Evolutionary conservation across 768 basidiomycete genomes (phyloP), one percentile per base, ranked within the genome.

Genomic region (Hygrophorus pudorinus): DNA sequence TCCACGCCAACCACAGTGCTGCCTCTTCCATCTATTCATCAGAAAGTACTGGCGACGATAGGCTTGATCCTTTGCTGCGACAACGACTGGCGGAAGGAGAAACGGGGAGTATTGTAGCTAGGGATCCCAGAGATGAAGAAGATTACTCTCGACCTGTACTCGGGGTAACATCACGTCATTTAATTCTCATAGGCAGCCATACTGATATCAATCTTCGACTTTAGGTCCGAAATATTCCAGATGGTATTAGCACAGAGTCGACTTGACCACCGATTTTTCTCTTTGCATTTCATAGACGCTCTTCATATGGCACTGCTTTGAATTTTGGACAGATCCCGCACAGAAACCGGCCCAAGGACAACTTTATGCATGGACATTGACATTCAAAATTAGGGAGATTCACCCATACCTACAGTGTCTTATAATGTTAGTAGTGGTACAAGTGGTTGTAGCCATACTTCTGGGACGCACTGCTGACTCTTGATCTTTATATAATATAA

Each of bases 81-180:
- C 58, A 62, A 47, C 54, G 68, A 38, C 46, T 64, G 53, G 52
- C 56, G 48, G 49, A 51, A 31, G 48, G 43, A 28, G 47, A 51
- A 4, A 30, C 36, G 16, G 47, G 37, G 34, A 52, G 53, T 20
- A 55, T 51, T 27, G 59, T 59, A 13, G 53, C 56, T 24, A 51
- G 52, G 47, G 66, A 59, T 36, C 55, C 68, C 36, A 63, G 59
- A 48, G 76, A 80, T 51, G 70, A 75, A 21, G 72, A 76, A 48
- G 78, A 77, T 48, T 76, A 77, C 60, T 72, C 70, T 16, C 64
- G 71, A 38, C 69, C 66, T 41, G 75, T 79, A 18, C 67, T 81
- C 48, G 75, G 65, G 48, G 79, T 72, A 58, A 53, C 72, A 61
- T 14, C 36, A 47, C 38, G 33, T n/a, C 45, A 8, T 16, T 38